Evolutionary conservation across 2,329 filamentous ascomycete genomes (phyloP).

Genomic region (Venturia carpophila): DNA sequence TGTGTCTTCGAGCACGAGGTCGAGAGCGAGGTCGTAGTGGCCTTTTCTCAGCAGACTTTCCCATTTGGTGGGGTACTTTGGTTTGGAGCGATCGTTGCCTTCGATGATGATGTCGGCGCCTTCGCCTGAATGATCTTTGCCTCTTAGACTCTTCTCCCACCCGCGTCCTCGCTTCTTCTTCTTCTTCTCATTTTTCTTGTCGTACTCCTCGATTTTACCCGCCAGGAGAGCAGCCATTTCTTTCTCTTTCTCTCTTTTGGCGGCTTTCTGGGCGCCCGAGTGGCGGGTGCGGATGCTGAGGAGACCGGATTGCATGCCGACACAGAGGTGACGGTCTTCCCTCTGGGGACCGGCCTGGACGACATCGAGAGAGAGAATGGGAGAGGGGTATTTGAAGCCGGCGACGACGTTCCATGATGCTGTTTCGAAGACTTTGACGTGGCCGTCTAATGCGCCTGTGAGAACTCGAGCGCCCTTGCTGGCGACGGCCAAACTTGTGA

Average conservation of each 20-base stretch:
- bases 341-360: constrained; percentile 64
- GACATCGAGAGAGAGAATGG: constrained; percentile 76
- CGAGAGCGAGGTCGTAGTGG: constrained; percentile 68
- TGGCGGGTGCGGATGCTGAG: constrained; percentile 84
- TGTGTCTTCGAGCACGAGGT: constrained; percentile 56
- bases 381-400: constrained; percentile 85
- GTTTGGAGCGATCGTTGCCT: constrained; percentile 56
- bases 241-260: constrained; percentile 67
- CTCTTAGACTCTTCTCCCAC: constrained; percentile 55
- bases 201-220: constrained; percentile 70
- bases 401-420: constrained; percentile 93
- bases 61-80: constrained; percentile 64
- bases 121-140: constrained; percentile 75
- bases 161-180: constrained; percentile 60
- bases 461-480: constrained; percentile 74
- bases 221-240: constrained; percentile 77
- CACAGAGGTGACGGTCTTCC: constrained; percentile 86
- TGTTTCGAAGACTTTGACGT: constrained; percentile 95
- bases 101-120: constrained; percentile 84
- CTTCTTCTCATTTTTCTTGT: constrained; percentile 56
- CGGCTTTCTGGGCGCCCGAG: constrained; percentile 70
- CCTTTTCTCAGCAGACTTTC: constrained; percentile 73
- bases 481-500: constrained; percentile 77
- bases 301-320: constrained; percentile 92
- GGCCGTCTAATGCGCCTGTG: constrained; percentile 84